These are phyloP conservation scores for Schizophyllum commune DNA, from an alignment of 1,284 basidiomycete species.

Conservation along the genomic window DNA sequence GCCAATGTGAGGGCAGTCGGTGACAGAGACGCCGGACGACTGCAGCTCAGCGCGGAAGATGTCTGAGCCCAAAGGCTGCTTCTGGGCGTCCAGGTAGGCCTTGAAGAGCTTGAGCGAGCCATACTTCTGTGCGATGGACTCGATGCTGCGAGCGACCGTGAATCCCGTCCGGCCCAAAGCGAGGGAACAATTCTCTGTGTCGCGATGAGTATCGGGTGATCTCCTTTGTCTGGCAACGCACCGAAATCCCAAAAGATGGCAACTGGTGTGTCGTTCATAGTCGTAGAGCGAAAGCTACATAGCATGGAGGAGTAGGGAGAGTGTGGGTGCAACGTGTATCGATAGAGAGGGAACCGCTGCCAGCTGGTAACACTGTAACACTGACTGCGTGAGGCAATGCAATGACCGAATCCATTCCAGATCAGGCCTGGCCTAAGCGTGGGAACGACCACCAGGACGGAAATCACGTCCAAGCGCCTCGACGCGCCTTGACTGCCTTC, in stretches of 20 bases:
- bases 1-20: conserved; percentile 51
- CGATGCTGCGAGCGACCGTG: conserved; percentile 22
- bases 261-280: conserved; percentile 6
- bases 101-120: conserved; percentile 30
- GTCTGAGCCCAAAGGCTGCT: not conserved
- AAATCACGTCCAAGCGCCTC: not conserved
- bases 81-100: conserved; percentile 29
- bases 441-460: not conserved
- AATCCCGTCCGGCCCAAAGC: conserved; percentile 17
- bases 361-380: too few species aligned
- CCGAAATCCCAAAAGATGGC: conserved; percentile 29
- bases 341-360: not conserved
- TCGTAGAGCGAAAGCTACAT: not conserved
- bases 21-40: conserved; percentile 50
- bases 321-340: conserved; percentile 1
- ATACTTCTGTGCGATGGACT: conserved; percentile 22
- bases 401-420: not conserved
- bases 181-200: conserved; percentile 37
- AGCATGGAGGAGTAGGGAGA: conserved; percentile 1
- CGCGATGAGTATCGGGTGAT: not conserved
- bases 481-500: conserved; percentile 12
- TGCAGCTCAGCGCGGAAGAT: conserved; percentile 34
- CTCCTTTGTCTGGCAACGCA: conserved; percentile 4
- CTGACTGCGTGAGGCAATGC: not conserved
- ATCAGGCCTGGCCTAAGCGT: not conserved